Base-by-base conservation (phyloP, 805 yeast genomes). In the Saturnispora diversa region DNA sequence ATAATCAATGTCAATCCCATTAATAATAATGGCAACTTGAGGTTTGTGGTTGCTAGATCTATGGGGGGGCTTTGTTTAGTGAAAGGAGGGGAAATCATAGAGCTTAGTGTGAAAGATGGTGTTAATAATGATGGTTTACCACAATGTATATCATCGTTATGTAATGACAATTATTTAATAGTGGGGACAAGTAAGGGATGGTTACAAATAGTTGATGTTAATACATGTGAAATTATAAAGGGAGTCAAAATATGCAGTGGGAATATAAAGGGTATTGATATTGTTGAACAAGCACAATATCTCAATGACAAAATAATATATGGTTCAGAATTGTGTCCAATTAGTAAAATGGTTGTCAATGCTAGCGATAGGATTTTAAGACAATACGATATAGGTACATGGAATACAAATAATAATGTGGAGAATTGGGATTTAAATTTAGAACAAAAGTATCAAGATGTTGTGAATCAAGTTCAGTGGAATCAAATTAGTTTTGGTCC, bases 381-480 rank as follows among this genome's bases (percentile, higher is more conserved):
- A 41, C 92, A 84, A 55, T 63, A 70, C 31, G 62, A 58, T 23
- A 40, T 47, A 21, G 37, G 31, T 34, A 50, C 75, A 24, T 76
- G 47, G 47, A 40, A 37, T 32, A 33, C 20, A 16, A 17, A 77
- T 3, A 44, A 39, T 4, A 38, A 38, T 5, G 20, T 43, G 2
- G 44, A 49, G 3, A 39, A 31, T 19, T 53, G 54, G 45, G 64
- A 61, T 27, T 63, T 87, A 35, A 85, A 77, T 41, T 64, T 80
- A 5, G 88, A 81, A 49, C 90, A 84, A 54, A 78, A 75, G 52
- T 88, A 85, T 55, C 95, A 87, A 58, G 96, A 88, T 58, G 85
- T 85, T 35, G 94, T 88, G 26, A 88, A 86, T 59, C 66, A 81
- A 47, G 65, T 86, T 35, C 95, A 85, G 55, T 88, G 96, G 96